Conservation (phyloP, 2,329 filamentous ascomycete genomes). For the Byssochlamys sp. region DNA sequence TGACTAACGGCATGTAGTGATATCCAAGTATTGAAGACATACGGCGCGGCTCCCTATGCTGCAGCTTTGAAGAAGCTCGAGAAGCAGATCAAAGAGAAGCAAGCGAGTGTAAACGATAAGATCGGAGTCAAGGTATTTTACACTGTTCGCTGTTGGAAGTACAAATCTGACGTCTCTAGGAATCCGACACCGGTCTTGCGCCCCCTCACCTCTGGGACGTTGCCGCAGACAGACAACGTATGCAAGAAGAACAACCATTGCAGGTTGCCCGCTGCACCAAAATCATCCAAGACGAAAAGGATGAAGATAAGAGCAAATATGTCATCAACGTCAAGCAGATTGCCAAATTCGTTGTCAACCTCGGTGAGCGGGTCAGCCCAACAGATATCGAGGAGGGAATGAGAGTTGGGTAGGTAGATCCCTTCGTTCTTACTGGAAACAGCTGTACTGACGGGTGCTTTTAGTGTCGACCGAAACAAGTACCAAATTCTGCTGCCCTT, state of each 20-base stretch:
- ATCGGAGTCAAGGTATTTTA: conserved; percentile 53
- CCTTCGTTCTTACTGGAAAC: neutral
- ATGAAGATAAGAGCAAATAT: conserved; percentile 97
- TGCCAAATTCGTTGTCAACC: conserved; percentile 96
- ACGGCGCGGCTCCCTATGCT: conserved; percentile 91
- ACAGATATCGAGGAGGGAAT: conserved; percentile 99
- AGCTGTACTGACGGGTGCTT: conserved; percentile 4
- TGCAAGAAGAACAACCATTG: conserved; percentile 94
- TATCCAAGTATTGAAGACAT: conserved; percentile 98
- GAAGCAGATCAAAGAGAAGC: conserved; percentile 98
- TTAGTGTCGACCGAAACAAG: conserved; percentile 86
- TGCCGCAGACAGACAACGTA: conserved; percentile 92
- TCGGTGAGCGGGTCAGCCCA: conserved; percentile 90
- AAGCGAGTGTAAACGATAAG: conserved; percentile 96
- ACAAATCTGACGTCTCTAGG: conserved; percentile 44
- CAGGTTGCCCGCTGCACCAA: conserved; percentile 98
- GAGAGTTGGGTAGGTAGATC: conserved; percentile 64
- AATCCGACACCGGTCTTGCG: conserved; percentile 96
- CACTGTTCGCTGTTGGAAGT: conserved; percentile 5
- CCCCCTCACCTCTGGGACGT: conserved; percentile 98
- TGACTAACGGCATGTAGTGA: conserved; percentile 54
- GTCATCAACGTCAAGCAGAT: conserved; percentile 99
- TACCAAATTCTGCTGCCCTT: conserved; percentile 96
- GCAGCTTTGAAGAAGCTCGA: conserved; percentile 91
- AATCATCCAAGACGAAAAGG: conserved; percentile 94